Conservation (phyloP, 345 rosid species). For the Lenwebbia sp. region DNA sequence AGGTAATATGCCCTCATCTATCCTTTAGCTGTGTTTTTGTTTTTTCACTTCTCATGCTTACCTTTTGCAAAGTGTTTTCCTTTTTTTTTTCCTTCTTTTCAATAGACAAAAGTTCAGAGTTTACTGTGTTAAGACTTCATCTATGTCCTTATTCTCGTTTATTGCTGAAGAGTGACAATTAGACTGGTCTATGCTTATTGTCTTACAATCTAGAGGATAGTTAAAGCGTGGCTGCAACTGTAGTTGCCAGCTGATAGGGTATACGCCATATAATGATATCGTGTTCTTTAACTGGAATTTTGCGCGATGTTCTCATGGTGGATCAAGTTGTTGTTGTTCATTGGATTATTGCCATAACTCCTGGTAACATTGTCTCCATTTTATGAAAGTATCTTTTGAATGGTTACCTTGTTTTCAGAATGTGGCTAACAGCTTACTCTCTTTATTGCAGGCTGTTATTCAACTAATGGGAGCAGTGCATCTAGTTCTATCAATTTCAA, state of each 20-base stretch:
- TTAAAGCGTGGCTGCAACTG: background rate
- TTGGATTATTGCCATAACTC: background rate
- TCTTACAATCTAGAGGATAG: background rate
- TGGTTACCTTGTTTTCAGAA: background rate
- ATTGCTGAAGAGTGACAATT: background rate
- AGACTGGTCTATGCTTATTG: background rate
- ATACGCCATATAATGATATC: background rate
- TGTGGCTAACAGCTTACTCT: background rate
- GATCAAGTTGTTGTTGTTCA: background rate
- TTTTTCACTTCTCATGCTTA: background rate
- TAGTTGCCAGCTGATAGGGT: background rate
- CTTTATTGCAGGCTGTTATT: slow-evolving; percentile 27
- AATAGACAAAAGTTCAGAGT: background rate
- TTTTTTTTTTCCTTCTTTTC: background rate
- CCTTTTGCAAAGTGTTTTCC: background rate
- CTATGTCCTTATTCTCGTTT: background rate
- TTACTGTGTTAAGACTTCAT: background rate
- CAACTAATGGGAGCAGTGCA: slow-evolving; percentile 20
- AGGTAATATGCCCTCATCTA: slow-evolving; percentile 12
- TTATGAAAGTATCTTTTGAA: background rate
- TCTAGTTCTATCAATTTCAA: slow-evolving; percentile 11
- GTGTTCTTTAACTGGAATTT: background rate
- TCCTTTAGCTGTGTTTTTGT: background rate
- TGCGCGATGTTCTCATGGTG: background rate
- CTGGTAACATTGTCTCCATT: background rate